These are phyloP conservation scores for Phytopythium ostracodes DNA, from an alignment of 352 stramenopile genomes.

Conservation along the genomic window DNA sequence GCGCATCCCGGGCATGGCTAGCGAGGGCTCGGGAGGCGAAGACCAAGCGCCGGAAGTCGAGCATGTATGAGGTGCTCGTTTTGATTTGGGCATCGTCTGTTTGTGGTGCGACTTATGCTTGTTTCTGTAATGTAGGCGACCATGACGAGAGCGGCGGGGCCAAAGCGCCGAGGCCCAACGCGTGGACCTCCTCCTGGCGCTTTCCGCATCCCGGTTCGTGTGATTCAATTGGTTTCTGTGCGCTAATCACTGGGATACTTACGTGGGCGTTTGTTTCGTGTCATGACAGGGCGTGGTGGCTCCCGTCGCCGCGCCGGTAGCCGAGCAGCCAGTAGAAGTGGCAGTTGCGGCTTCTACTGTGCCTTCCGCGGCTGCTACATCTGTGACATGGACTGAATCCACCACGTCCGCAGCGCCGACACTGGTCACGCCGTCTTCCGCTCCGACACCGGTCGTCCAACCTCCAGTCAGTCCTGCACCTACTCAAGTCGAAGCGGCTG, in stretches of 20 bases:
- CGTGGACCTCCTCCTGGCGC: constrained; percentile 52
- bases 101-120: no score
- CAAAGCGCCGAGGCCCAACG: constrained; percentile 71
- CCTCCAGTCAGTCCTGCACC: background rate
- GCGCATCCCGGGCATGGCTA: constrained; percentile 61
- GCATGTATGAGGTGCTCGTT: constrained; percentile 40
- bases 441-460: constrained; percentile 1
- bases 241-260: no score
- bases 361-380: background rate
- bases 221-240: background rate
- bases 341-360: background rate
- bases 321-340: background rate
- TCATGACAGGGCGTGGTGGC: constrained; percentile 3
- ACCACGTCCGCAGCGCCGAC: background rate
- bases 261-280: background rate
- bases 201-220: constrained; percentile 51
- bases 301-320: background rate
- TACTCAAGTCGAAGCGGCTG: background rate
- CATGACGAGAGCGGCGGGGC: constrained; percentile 70
- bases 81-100: no score
- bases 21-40: constrained; percentile 19
- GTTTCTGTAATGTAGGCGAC: constrained; percentile 37
- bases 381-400: background rate
- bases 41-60: constrained; percentile 19
- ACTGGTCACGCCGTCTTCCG: background rate